phyloP scores from a whole-genome alignment of 257 asterid species.

The Solanum paucissectum region DNA sequence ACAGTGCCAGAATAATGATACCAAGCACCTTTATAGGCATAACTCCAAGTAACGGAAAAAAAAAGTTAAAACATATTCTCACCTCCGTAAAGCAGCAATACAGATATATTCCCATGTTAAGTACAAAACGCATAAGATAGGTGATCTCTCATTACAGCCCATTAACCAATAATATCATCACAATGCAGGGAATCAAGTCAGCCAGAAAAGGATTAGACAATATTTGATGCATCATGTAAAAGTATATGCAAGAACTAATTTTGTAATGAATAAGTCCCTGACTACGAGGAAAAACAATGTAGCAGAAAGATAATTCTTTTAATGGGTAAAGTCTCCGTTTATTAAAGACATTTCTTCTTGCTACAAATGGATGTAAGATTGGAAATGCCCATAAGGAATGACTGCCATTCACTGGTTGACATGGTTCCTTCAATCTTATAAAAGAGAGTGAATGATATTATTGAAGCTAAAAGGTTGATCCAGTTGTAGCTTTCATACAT shows the following conservation, averaged over 20 bases:
- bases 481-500: background rate
- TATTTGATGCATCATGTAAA: background rate
- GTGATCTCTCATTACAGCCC: background rate
- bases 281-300: background rate
- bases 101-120: background rate
- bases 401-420: background rate
- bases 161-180: background rate
- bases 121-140: background rate
- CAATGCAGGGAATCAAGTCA: background rate
- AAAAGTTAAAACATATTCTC: background rate
- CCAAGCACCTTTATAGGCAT: background rate
- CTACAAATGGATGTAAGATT: background rate
- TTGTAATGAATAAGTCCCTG: background rate
- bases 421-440: background rate
- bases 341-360: background rate
- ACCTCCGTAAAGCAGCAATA: background rate
- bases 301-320: background rate
- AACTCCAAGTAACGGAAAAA: background rate
- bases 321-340: background rate
- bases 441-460: background rate
- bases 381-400: background rate
- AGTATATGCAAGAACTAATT: background rate
- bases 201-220: background rate
- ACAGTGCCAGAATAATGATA: background rate
- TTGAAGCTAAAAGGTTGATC: background rate